Evolutionary conservation across 129 eudicot species (phyloP).

Genomic region (Escallonia rubra): DNA sequence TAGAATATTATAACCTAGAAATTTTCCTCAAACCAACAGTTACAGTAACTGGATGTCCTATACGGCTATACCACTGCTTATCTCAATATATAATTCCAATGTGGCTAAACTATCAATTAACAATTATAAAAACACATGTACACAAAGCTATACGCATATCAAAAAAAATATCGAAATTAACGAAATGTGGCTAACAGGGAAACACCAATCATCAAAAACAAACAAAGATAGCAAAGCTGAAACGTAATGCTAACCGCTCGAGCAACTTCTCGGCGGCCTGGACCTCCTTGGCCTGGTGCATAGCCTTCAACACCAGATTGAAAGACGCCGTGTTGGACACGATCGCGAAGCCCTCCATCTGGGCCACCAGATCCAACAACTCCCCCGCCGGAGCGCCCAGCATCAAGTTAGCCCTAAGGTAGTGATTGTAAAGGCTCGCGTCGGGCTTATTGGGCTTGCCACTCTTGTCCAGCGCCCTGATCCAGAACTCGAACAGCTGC

Average conservation of each 20-base stretch:
- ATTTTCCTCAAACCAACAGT: too few species aligned
- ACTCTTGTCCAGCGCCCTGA: slow-evolving; percentile 46
- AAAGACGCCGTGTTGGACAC: slow-evolving; percentile 65
- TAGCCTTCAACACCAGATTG: slow-evolving; percentile 70
- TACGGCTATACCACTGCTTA: too few species aligned
- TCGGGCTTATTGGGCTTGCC: slow-evolving; percentile 78
- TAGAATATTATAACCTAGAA: too few species aligned
- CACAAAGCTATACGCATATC: neutral
- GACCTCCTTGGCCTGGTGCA: slow-evolving; percentile 36
- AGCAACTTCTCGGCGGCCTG: slow-evolving; percentile 53
- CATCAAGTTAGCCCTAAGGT: slow-evolving; percentile 75
- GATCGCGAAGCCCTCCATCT: slow-evolving; percentile 48
- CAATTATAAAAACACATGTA: neutral
- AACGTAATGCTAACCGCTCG: slow-evolving; percentile 39
- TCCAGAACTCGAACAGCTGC: slow-evolving; percentile 62
- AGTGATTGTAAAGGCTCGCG: slow-evolving; percentile 62
- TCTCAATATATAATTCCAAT: too few species aligned
- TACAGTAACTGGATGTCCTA: too few species aligned
- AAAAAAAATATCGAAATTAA: neutral
- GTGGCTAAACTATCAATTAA: too few species aligned
- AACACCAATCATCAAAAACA: neutral
- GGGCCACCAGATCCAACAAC: slow-evolving; percentile 49
- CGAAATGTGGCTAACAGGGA: neutral
- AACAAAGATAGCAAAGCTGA: neutral
- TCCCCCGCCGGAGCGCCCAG: slow-evolving; percentile 44